Evolutionary conservation across 495 filamentous ascomycete genomes (phyloP).

Genomic region (Aspergillus heteromorphus): DNA sequence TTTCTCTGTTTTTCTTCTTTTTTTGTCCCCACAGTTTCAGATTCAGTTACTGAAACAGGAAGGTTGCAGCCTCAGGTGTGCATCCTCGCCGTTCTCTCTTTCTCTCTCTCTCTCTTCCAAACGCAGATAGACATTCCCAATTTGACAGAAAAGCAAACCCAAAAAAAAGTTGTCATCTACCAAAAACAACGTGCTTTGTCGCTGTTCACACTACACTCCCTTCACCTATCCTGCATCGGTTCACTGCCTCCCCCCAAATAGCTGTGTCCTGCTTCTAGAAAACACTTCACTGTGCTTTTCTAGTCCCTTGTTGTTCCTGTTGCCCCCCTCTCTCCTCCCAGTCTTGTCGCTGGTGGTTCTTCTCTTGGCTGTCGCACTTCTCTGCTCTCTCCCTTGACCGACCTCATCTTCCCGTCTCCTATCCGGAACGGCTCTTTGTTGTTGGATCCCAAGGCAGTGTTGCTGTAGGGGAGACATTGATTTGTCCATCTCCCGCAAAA

Average conservation of each 20-base stretch:
- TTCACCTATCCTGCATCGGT: conserved; percentile 9
- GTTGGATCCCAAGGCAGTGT: conserved; percentile 19
- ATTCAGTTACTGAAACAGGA: conserved; percentile 26
- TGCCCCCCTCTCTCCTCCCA: conserved; percentile 10
- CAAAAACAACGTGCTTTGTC: conserved; percentile 18
- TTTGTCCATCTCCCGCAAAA: conserved; percentile 91
- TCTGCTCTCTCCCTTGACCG: conserved; percentile 10
- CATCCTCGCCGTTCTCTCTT: conserved; percentile 25
- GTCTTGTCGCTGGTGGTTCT: conserved; percentile 11
- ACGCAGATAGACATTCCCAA: conserved; percentile 35
- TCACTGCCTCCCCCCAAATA: conserved; percentile 14
- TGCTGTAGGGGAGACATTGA: conserved; percentile 89
- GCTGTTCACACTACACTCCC: conserved; percentile 19
- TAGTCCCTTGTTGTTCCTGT: conserved; percentile 11
- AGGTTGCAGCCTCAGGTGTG: conserved; percentile 23
- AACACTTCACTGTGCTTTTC: conserved; percentile 47
- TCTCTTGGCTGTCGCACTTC: conserved; percentile 9
- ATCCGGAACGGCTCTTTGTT: conserved; percentile 5
- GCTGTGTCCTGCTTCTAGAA: conserved; percentile 18
- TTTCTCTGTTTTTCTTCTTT: conserved; percentile 9
- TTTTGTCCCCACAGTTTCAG: conserved; percentile 11
- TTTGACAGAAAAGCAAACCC: conserved; percentile 21
- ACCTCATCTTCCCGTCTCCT: conserved; percentile 13
- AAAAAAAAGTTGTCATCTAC: conserved; percentile 7
- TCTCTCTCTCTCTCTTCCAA: conserved; percentile 25